Evolutionary conservation across 2,329 filamentous ascomycete species (phyloP), one percentile per base, ranked within the genome.

Genomic region (Fusarium sp.): DNA sequence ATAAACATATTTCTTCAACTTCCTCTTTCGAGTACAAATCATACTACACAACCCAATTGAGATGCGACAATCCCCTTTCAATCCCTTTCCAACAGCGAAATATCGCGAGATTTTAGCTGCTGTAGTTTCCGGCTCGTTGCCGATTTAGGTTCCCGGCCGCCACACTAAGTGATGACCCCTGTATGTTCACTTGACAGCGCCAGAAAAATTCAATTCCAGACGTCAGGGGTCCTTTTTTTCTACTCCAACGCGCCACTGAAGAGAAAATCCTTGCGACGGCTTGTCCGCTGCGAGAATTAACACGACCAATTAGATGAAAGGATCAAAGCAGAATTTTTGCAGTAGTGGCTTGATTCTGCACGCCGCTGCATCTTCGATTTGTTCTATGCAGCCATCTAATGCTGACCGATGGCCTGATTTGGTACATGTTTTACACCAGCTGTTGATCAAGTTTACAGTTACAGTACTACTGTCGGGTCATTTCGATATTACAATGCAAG

Each of bases 51-150:
- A 11, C 41, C 16, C 52, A n/a, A 12, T 10, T 53, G 40, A 20
- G 18, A 12, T 29, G 32, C 24, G 3, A 27, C 6, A 27, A 16
- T 37, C 11, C 10, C 48, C 6, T 30, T 34, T 29, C 32, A 16
- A 13, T n/a, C 41, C 41, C 41, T 13, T 14, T 22, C 45, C 44
- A 70, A 24, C 24, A 69, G 34, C 67, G 52, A 42, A 45, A 66
- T 47, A 72, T 72, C 51, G 69, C 66, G 57, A 72, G 69, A 70
- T 72, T 22, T 32, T 56, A 72, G 69, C 57, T 67, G 37, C 29
- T 57, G 37, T 37, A 57, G 61, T 71, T 57, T 42, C 52, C 51
- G 49, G 57, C n/a, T 62, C 42, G 44, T 69, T 61, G 37, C 57
- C 48, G 57, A 51, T 53, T 58, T 53, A 51, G 42, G 42, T 56